Evolutionary conservation across 345 rosid species (phyloP), one percentile per base, ranked within the genome.

Genomic region (Gossypium anomalum): DNA sequence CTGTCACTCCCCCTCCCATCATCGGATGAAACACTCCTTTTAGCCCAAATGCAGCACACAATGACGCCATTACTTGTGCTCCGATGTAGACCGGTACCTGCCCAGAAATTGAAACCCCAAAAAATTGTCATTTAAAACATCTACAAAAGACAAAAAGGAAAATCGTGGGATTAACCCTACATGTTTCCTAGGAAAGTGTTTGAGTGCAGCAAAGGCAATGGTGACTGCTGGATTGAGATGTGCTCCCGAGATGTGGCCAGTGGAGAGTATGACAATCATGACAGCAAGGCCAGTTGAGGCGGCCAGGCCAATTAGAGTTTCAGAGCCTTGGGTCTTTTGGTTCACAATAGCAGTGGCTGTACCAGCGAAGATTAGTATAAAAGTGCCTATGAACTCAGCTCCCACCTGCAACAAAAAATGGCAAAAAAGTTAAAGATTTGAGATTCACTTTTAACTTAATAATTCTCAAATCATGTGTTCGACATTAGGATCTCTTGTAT

Each of bases 231-330:
- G 97, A 75, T 93, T 93, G 56, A 92, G 96, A 84, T 93, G 96
- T 13, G 98, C 98, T 17, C 98, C 96, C 3, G 94, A 93, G 79
- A 93, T 92, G 77, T 93, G 98, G 47, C 97, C 94, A 2, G 93
- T 90, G 2, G 97, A 82, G 12, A 90, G 78, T 27, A 93, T 92
- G 45, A 92, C 89, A 73, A 89, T 78, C 97, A 89, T 92, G 47
- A 87, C 93, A 1, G 93, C 95, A 0, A 91, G 84, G n/a, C 97
- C 98, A 1, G 87, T 66, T 7, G 97, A 83, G 66, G 86, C 88
- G 0, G 96, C 94, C 2, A 86, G 89, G 7, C 98, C 97, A 0
- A 92, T 70, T 20, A 93, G 89, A n/a, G 92, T 89, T 70, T 87
- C 96, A 0, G 89, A 74, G 51, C 98, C 94, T 58, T 84, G 74